Evolutionary conservation across 768 basidiomycete species (phyloP), one percentile per base, ranked within the genome.

Genomic region (Tremella mesenterica): DNA sequence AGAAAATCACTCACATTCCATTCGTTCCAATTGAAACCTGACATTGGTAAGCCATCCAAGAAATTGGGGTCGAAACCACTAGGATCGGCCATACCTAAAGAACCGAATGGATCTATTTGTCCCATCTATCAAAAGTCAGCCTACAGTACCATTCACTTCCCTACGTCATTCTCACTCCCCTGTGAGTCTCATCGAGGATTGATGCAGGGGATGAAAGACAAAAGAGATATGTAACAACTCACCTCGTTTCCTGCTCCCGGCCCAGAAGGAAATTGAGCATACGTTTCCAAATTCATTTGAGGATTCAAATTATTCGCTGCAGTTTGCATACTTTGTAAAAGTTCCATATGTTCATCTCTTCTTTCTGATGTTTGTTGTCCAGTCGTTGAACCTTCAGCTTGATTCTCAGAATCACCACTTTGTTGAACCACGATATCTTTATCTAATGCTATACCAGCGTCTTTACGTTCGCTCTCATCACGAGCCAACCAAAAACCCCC

Each of bases 401-500:
- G 29, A 23, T 30, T 39, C 44, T 27, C 23, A 5, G 27, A 13
- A 18, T 41, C 50, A 27, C 52, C 33, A 20, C 45, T 50, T 25
- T 29, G 44, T 26, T 45, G 39, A 27, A 38, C 44, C 28, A 41
- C 10, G n/a, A 44, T 33, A 27, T n/a, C n/a, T n/a, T n/a, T n/a
- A n/a, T n/a, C n/a, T n/a, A n/a, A n/a, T n/a, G n/a, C n/a, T 4
- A 41, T n/a, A 41, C 38, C 38, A n/a, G 38, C 38, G 8, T 41
- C n/a, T 8, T 41, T 23, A 8, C n/a, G 38, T 23, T 41, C 38
- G 23, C 23, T 28, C 13, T 18, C 26, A 18, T 31, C 31, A 7
- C 36, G 73, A 1, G 85, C 88, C 44, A 92, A 70, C 60, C 86
- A 95, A 6, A 92, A 83, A 10, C 90, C 90, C 8, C 84, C 84